Base-by-base conservation (phyloP, 495 filamentous ascomycete genomes). In the Aspergillus mulundensis region DNA sequence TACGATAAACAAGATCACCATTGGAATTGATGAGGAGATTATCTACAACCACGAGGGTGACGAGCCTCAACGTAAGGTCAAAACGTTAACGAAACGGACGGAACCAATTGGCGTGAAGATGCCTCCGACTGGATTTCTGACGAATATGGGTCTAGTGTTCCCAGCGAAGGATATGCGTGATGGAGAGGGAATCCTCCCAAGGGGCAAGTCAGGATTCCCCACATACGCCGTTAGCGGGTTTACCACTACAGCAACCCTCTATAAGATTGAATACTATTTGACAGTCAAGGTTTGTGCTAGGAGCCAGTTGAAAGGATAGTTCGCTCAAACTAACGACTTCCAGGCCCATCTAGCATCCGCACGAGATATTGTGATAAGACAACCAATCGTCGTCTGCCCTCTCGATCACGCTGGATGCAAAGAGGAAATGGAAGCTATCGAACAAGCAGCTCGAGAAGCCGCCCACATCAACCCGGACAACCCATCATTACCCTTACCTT, bases 1-100 rank as follows among this genome's bases (percentile, higher is more conserved):
- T 46, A 94, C 92, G 50, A 95, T 98, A 68, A 85, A 88, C 64
- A 91, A 92, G 69, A 91, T 98, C 52, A 95, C 91, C 15, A 87
- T 97, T 34, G 86, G 83, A 12, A 96, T 98, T 62, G 94, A 97
- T 62, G 94, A 98, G 69, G 91, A 97, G 68, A 95, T 97, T 48
- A 91, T 91, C 19, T 98, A 89, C 73, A 97, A 98, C 61, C 94
- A 94, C 36, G 92, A 97, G 65, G 94, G 94, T n/a, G 94, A 97
- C 62, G 94, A 97, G 68, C 91, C 92, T 43, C 90, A 87, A 24
- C 88, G 88, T 61, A 97, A 95, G 67, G 76, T 90, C 67, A 97
- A 94, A 68, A 85, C 84, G 20, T 72, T 98, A 60, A 85, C 88
- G 20, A 92, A 89, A 63, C 86, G 92, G 59, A 88, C 88, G 3